Base-by-base conservation (phyloP, 2,329 filamentous ascomycete genomes). In the Pezicula neosporulosa region DNA sequence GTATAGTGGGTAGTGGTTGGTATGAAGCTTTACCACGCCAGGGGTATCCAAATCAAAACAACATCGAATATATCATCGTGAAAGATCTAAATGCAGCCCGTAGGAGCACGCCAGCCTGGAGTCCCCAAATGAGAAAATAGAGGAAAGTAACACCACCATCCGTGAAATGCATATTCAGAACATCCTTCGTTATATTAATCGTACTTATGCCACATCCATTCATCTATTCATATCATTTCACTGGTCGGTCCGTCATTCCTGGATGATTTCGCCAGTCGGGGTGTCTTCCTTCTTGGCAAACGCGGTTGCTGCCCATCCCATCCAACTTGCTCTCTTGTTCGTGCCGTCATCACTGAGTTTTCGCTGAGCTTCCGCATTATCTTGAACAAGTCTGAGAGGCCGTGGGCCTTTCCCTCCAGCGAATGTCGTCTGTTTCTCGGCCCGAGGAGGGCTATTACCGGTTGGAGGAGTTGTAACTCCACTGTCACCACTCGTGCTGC, bases 381-480 rank as follows among this genome's bases (percentile, higher is more conserved):
- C 90, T 70, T 94, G 89, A 44, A 97, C 91, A 28, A 99, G 77
- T 15, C 93, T 81, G 58, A 99, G 74, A 6, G 93, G 93, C 35
- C 92, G 81, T 52, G 95, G 85, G 70, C 94, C 94, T 63, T 85
- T 86, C 42, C 83, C 83, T 4, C 30, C 30, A 10, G 80, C 81
- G 50, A 81, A 82, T 2, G 78, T 82, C 36, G 77, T 81, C 53
- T 74, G 73, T 67, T 82, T 81, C 63, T 84, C 64, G 33, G 68
- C 67, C 10, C 82, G 75, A 15, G 82, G 82, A 27, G 81, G 81
- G 58, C 71, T 84, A 47, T 70, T 68, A 57, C 64, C 30, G 12
- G 30, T 73, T 3, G 68, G 64, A 15, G 80, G 79, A 19, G 77
- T 81, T 64, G 76, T 75, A 9, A 80, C 75, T 9, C 76, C 80